These are phyloP conservation scores for Lachnum nothofagi DNA, from an alignment of 2,329 filamentous ascomycete genomes.

Conservation along the genomic window DNA sequence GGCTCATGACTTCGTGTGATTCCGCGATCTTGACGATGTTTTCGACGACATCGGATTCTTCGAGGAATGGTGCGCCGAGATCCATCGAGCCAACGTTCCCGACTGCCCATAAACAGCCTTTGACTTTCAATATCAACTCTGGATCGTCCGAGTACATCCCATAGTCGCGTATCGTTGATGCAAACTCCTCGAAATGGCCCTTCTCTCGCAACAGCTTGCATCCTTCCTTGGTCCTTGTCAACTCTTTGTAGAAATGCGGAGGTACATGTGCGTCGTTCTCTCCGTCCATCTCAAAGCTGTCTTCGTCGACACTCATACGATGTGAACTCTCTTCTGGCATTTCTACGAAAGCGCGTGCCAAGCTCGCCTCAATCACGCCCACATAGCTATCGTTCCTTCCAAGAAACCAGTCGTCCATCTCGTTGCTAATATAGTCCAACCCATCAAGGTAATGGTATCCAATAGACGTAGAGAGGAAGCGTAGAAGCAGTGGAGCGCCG, in stretches of 20 bases:
- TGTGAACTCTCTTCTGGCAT: constrained; percentile 37
- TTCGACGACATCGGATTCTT: constrained; percentile 81
- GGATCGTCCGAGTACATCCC: constrained; percentile 78
- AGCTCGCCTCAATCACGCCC: constrained; percentile 85
- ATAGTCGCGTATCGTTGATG: constrained; percentile 78
- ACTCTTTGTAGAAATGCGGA: constrained; percentile 95
- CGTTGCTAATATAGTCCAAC: constrained; percentile 95
- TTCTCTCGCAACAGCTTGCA: constrained; percentile 87
- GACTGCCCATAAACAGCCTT: constrained; percentile 94
- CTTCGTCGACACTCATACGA: constrained; percentile 37
- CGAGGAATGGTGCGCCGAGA: constrained; percentile 87
- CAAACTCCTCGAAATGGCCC: constrained; percentile 94
- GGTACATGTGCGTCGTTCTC: constrained; percentile 55
- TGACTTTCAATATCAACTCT: constrained; percentile 86
- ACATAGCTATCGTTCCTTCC: constrained; percentile 97
- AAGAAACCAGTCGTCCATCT: constrained; percentile 99
- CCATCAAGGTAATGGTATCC: constrained; percentile 97
- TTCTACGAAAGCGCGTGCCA: constrained; percentile 72
- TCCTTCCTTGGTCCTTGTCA: constrained; percentile 87
- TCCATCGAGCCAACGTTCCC: constrained; percentile 99
- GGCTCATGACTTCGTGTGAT: constrained; percentile 79
- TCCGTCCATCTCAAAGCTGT: constrained; percentile 40
- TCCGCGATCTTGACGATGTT: constrained; percentile 87
- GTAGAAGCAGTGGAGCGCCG: constrained; percentile 82
- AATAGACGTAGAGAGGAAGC: constrained; percentile 91